phyloP scores from a whole-genome alignment of 2,329 filamentous ascomycete species.

The Pyricularia grisea region DNA sequence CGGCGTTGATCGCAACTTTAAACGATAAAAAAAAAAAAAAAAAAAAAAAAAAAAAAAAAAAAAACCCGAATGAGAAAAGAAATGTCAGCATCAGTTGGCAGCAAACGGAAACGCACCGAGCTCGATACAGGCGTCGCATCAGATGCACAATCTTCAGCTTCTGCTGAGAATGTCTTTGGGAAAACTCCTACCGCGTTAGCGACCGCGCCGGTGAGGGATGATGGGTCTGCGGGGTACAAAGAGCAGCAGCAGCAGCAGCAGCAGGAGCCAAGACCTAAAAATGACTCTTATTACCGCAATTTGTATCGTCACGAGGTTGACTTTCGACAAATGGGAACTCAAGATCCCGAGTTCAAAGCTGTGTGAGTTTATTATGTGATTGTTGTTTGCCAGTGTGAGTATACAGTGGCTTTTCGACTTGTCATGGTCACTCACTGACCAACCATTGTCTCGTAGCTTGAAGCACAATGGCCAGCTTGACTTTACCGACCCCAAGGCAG shows the following conservation, averaged over 20 bases:
- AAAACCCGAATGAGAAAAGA: neutral
- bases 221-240: neutral
- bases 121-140: neutral
- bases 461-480: conserved; percentile 49
- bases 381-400: neutral
- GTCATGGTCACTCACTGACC: neutral
- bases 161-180: neutral
- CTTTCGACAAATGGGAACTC: neutral
- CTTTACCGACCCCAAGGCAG: conserved; percentile 68
- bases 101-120: neutral
- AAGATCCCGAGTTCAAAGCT: neutral
- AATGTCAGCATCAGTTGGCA: neutral
- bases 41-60: neutral
- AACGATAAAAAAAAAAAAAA: neutral
- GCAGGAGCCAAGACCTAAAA: neutral
- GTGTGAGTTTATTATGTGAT: neutral
- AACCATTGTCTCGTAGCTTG: conserved; percentile 16
- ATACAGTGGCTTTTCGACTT: neutral
- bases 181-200: neutral
- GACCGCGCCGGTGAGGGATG: neutral
- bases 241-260: neutral
- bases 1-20: neutral
- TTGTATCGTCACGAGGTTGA: neutral
- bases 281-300: neutral
- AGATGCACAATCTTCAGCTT: neutral